Evolutionary conservation across 768 basidiomycete species (phyloP).

Genomic region (Podaxis mareebaensis): DNA sequence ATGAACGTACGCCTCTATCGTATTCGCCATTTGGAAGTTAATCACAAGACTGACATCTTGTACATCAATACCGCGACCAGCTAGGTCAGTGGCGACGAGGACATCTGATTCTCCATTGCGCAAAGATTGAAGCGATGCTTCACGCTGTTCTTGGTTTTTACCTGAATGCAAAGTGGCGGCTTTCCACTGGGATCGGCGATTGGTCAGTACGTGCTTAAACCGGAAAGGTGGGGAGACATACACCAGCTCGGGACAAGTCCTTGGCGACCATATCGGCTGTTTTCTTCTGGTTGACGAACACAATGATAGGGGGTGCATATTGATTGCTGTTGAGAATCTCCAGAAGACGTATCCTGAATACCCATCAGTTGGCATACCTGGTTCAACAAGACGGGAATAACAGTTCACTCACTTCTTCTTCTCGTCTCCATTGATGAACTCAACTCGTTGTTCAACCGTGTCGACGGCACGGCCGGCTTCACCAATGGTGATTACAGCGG

Average conservation of each 20-base stretch:
- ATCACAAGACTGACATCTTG: conserved; percentile 94
- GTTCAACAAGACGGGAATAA: neutral
- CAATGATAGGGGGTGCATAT: conserved; percentile 90
- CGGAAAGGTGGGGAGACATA: conserved; percentile 42
- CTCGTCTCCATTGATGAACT: conserved; percentile 90
- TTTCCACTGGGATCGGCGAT: conserved; percentile 60
- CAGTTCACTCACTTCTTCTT: conserved; percentile 82
- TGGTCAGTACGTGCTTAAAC: conserved; percentile 5
- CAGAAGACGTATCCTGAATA: conserved; percentile 70
- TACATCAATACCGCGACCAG: conserved; percentile 98
- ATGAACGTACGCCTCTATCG: conserved; percentile 97
- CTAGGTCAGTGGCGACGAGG: conserved; percentile 95
- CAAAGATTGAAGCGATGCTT: conserved; percentile 84
- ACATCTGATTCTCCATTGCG: conserved; percentile 86
- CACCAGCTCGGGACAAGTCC: conserved; percentile 86
- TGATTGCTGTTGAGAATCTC: conserved; percentile 90
- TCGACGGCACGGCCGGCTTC: conserved; percentile 98
- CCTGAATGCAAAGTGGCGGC: conserved; percentile 94
- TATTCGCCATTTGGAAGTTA: conserved; percentile 97
- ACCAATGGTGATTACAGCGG: conserved; percentile 96
- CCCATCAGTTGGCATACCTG: conserved; percentile 10
- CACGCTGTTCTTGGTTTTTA: conserved; percentile 97
- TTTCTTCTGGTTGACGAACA: conserved; percentile 99
- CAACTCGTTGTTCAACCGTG: conserved; percentile 95
- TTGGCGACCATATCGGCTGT: conserved; percentile 98